Evolutionary conservation across 2,329 filamentous ascomycete species (phyloP), one percentile per base, ranked within the genome.

Genomic region (Fusarium beomiforme): DNA sequence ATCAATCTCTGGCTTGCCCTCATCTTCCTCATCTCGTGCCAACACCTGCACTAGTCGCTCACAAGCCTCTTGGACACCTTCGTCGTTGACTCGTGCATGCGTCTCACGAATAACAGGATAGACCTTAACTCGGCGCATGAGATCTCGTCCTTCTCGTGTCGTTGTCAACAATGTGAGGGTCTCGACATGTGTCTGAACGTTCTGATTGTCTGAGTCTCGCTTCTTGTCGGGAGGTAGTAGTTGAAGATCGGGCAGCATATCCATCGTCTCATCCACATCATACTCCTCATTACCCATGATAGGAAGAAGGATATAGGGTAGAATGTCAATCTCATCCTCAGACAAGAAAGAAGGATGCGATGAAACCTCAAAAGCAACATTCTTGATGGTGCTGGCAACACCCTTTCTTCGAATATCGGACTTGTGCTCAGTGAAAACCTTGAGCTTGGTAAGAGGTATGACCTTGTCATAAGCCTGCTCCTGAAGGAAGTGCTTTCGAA

Each of bases 331-430:
- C 41, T 90, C 90, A 21, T 91, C 88, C 55, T 92, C 90, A 1
- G 88, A 86, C 47, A 98, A 82, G 57, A 97, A 90, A 4, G 86
- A 83, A 0, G 88, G 84, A 76, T 98, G 95, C 0, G 91, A 88
- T 6, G 88, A 82, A 9, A 95, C 82, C 76, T 97, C 92, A 78
- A 99, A 98, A 10, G 93, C 90, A 33, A 93, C 90, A 78, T 99
- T 99, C 81, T 98, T 98, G 79, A 99, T 94, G 13, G 94, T 96
- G 67, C 91, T 94, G 11, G 95, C 95, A n/a, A 98, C 95, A n/a
- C 96, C 96, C 76, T 94, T 93, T 59, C 96, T 88, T 63, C 96
- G 89, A 58, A 98, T 90, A 31, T 92, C 88, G 5, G 93, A 97
- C 75, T 88, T 86, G 83, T 98, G 94, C 80, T 97, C 94, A 2